A percentile compares a stretch with the other conserved stretches of the same genome.
phyloP scores from a whole-genome alignment of 306 rosid species.

The Cucurbita maxima region DNA sequence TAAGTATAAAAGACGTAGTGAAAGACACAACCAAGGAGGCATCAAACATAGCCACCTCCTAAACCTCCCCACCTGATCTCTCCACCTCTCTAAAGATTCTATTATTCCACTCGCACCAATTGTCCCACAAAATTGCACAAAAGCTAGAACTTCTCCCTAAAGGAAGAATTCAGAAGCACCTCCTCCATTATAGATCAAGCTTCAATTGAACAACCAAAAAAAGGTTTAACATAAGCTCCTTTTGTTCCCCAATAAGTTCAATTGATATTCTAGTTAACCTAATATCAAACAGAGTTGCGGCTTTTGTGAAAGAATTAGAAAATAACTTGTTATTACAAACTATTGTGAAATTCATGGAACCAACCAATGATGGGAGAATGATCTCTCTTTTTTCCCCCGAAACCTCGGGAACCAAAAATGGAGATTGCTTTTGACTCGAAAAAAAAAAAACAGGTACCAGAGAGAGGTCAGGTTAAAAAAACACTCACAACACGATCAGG shows the following conservation, averaged over 20 bases:
- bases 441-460: constrained; percentile 17
- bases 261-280: not conserved
- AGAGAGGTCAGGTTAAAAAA: not conserved
- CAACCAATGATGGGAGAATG: not conserved
- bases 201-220: not conserved
- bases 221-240: no score
- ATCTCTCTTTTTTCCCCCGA: not conserved
- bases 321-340: not conserved
- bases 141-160: not conserved
- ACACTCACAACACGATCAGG: constrained; percentile 77
- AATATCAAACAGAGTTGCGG: not conserved
- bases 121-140: not conserved
- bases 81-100: not conserved
- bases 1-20: not conserved
- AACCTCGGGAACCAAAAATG: not conserved
- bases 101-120: not conserved
- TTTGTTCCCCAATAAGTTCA: not conserved
- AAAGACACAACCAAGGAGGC: not conserved
- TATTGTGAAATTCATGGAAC: not conserved
- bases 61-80: not conserved
- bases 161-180: not conserved
- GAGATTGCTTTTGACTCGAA: not conserved
- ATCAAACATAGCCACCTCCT: not conserved
- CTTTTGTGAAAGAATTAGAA: not conserved
- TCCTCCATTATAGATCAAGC: not conserved